phyloP scores from a whole-genome alignment of 1,284 basidiomycete genomes.

The Cutaneotrichosporon sp. region DNA sequence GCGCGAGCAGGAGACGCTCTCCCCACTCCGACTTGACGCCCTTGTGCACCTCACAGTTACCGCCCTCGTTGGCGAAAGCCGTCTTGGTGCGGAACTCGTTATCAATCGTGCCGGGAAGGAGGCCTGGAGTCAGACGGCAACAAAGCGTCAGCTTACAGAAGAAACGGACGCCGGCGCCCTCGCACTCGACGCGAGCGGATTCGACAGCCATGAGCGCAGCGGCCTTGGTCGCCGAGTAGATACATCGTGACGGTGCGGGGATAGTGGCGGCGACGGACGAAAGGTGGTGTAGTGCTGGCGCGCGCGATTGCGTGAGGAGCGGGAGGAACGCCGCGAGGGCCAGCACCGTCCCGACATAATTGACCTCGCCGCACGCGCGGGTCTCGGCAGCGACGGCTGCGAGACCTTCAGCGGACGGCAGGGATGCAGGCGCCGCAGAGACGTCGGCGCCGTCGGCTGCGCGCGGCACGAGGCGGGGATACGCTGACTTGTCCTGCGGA shows the following conservation, averaged over 20 bases:
- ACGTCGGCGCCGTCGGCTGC: neutral
- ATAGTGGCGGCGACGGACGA: conserved; percentile 75
- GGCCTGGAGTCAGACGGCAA: conserved; percentile 20
- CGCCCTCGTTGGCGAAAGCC: conserved; percentile 52
- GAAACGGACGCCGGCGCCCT: conserved; percentile 46
- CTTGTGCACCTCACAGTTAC: conserved; percentile 22
- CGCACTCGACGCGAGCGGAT: conserved; percentile 60
- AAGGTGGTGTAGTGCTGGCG: conserved; percentile 70
- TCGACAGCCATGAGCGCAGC: conserved; percentile 69
- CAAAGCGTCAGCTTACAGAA: conserved; percentile 34
- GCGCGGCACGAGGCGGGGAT: conserved; percentile 10
- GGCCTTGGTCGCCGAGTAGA: conserved; percentile 81
- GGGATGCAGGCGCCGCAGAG: neutral
- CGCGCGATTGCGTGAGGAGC: conserved; percentile 63
- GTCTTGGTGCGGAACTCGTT: conserved; percentile 71
- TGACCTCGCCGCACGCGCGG: conserved; percentile 45
- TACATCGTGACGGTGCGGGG: conserved; percentile 74
- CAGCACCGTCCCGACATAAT: conserved; percentile 50
- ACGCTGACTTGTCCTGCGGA: neutral
- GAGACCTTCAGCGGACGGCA: conserved; percentile 38
- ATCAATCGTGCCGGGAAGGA: conserved; percentile 52
- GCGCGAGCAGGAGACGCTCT: conserved; percentile 38
- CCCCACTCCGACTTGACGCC: conserved; percentile 32
- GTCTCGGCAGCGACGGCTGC: conserved; percentile 46
- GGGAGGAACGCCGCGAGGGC: conserved; percentile 59